Conservation (phyloP, 176 grass and related monocot genomes). For the Oryza longistaminata region DNA sequence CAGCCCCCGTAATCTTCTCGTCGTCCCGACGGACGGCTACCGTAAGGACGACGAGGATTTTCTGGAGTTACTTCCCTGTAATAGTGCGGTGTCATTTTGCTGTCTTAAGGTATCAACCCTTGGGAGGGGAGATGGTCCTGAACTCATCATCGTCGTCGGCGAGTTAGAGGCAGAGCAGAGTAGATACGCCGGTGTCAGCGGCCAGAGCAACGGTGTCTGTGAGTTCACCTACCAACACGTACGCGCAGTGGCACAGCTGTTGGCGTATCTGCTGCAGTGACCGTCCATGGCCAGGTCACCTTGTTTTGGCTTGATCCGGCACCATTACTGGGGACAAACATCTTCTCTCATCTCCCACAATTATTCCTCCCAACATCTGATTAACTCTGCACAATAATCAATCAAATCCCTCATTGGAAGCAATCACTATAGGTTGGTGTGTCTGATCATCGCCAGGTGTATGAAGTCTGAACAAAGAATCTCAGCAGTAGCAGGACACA, state of each 20-base stretch:
- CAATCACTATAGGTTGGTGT: not conserved
- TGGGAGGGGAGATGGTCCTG: not conserved
- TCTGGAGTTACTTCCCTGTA: no score
- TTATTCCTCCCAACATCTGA: not conserved
- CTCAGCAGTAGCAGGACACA: not conserved
- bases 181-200: slow-evolving; percentile 26
- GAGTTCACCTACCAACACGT: slow-evolving; percentile 18
- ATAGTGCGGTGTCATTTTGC: not conserved
- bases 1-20: no score
- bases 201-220: slow-evolving; percentile 32
- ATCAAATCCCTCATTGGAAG: not conserved
- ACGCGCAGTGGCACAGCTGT: not conserved
- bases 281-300: not conserved
- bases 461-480: not conserved
- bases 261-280: not conserved
- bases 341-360: not conserved
- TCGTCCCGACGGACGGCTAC: no score
- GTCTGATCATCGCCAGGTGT: not conserved
- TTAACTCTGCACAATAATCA: not conserved
- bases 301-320: not conserved
- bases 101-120: not conserved
- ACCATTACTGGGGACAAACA: not conserved
- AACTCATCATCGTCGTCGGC: not conserved
- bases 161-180: not conserved
- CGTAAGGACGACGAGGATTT: no score